Evolutionary conservation across 176 grass and related monocot genomes (phyloP), one percentile per base, ranked within the genome.

Genomic region (Miscanthus lutarioriparius): DNA sequence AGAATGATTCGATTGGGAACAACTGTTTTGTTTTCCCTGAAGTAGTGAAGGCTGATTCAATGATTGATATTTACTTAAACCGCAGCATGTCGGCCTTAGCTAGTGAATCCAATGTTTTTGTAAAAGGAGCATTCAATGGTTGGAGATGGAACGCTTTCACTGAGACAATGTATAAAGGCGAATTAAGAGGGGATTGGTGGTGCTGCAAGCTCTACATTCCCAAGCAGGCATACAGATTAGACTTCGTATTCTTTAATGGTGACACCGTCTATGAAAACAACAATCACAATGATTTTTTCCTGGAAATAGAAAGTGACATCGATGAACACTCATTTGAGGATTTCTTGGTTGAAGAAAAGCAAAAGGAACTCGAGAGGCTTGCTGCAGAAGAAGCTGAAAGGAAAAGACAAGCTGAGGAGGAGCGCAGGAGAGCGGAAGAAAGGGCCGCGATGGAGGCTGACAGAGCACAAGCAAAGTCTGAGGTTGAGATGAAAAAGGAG

Each of bases 171-270:
- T 74, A 86, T 66, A 96, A 84, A 94, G 87, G 93, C 15, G 88
- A 92, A 44, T 81, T 94, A 87, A 64, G n/a, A 28, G 93, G 93
- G 56, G 93, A 98, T 84, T 98, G 96, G 93, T 98, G 93, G 93
- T 93, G 83, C 58, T 98, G 91, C 66, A 91, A 91, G 88, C 88
- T 98, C 39, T 92, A 88, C 76, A 89, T 98, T 63, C 93, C 91
- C 70, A 94, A 98, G 65, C 91, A 98, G 70, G 93, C 96, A 75
- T 98, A 94, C 72, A 89, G 86, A 89, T 78, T 98, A 71, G 96
- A 98, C 83, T 98, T 95, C 70, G 96, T 98, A n/a, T 98, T 98
- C 72, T 95, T 95, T 70, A 91, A 98, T 25, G 91, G 96, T 75
- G 88, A 17, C 5, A 71, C 74, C 26, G 23, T 94, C 62, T 98